Percentiles rank a stretch among this genome's conserved stretches.
These are phyloP conservation scores for Erysimum pusillum DNA, from an alignment of 441 rosid species.

Conservation along the genomic window DNA sequence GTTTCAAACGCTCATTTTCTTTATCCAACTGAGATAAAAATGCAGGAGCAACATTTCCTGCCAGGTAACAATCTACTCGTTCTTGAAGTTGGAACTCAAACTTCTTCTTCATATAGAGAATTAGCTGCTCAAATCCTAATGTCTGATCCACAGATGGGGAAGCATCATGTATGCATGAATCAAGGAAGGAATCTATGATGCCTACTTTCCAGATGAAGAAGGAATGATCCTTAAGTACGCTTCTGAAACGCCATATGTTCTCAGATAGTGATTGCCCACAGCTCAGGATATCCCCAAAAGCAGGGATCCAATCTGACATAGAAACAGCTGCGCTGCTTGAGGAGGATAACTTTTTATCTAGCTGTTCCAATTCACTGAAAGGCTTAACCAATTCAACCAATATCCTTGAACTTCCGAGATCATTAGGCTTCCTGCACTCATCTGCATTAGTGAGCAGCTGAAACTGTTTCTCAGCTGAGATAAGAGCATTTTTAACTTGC, in stretches of 20 bases:
- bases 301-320: conserved; percentile 56
- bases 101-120: conserved; percentile 80
- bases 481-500: conserved; percentile 69
- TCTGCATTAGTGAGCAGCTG: conserved; percentile 66
- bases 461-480: conserved; percentile 72
- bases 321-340: conserved; percentile 57
- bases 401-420: conserved; percentile 69
- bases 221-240: conserved; percentile 66
- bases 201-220: conserved; percentile 95
- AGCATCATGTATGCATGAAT: conserved; percentile 86
- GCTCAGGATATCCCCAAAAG: conserved; percentile 62
- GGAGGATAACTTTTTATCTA: conserved; percentile 66
- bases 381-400: conserved; percentile 71
- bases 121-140: conserved; percentile 94
- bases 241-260: conserved; percentile 78
- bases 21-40: conserved; percentile 74
- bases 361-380: conserved; percentile 76
- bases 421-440: conserved; percentile 62
- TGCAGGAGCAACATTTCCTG: conserved; percentile 71
- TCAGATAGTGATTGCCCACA: conserved; percentile 74
- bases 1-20: conserved; percentile 70
- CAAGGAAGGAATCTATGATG: conserved; percentile 86
- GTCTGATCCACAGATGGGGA: conserved; percentile 80
- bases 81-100: conserved; percentile 84
- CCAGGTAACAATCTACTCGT: conserved; percentile 71